phyloP scores from a whole-genome alignment of 345 rosid genomes.

The Syzygium grande region DNA sequence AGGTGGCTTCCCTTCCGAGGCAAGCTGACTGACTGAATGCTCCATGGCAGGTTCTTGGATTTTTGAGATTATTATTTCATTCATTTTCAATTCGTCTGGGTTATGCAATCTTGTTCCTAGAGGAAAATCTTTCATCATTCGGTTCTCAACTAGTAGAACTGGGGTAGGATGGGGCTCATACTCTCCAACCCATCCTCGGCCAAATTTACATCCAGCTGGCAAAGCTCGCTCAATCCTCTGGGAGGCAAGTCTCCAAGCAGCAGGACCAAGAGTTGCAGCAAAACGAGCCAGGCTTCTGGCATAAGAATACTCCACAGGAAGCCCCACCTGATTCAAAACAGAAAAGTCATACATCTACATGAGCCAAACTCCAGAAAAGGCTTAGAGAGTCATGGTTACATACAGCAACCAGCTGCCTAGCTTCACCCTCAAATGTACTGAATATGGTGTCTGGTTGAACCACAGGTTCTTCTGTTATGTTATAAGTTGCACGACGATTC shows the following conservation, averaged over 20 bases:
- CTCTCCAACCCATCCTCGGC: conserved; percentile 90
- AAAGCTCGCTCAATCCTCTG: conserved; percentile 64
- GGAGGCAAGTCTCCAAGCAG: conserved; percentile 79
- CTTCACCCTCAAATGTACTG: conserved; percentile 74
- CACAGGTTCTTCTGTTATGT: conserved; percentile 28
- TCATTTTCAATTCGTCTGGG: not conserved
- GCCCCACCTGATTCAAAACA: conserved; percentile 53
- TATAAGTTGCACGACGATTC: conserved; percentile 65
- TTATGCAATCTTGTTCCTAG: conserved; percentile 12
- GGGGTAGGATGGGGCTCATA: conserved; percentile 85
- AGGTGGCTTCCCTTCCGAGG: not conserved
- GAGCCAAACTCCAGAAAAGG: not conserved
- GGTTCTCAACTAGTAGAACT: conserved; percentile 45
- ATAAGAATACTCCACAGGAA: conserved; percentile 74
- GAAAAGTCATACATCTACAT: not conserved
- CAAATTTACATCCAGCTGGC: conserved; percentile 65
- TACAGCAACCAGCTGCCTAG: conserved; percentile 79
- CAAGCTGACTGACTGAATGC: not conserved
- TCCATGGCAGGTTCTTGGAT: not conserved
- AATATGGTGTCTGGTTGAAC: conserved; percentile 52
- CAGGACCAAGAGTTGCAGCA: conserved; percentile 78
- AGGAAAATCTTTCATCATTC: conserved; percentile 28
- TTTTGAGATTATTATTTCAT: not conserved
- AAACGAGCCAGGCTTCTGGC: conserved; percentile 83
- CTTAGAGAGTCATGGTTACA: conserved; percentile 13